These are phyloP conservation scores for Roridomyces roridus DNA, from an alignment of 768 basidiomycete genomes.

Conservation along the genomic window DNA sequence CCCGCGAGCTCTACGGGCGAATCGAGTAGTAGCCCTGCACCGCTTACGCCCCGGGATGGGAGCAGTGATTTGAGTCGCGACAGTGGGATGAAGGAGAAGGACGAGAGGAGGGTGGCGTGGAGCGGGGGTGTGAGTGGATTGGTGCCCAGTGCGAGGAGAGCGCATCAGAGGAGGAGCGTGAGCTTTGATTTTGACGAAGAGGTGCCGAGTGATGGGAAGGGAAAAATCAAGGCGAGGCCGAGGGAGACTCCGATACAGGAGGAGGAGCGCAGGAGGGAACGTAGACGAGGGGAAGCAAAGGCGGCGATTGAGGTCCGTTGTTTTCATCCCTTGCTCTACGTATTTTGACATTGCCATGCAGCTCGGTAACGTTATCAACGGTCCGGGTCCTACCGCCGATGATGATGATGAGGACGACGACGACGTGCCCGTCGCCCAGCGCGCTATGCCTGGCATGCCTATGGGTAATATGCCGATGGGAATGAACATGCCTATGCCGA, in stretches of 20 bases:
- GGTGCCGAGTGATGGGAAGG: conserved; percentile 34
- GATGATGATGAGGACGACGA: conserved; percentile 49
- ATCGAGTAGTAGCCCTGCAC: conserved; percentile 78
- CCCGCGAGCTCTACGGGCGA: conserved; percentile 88
- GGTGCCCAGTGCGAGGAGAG: conserved; percentile 23
- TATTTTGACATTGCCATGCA: conserved; percentile 34
- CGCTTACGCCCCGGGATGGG: conserved; percentile 80
- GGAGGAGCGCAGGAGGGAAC: conserved; percentile 69
- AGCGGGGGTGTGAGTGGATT: conserved; percentile 44
- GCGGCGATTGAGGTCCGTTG: conserved; percentile 84
- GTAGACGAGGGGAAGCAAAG: conserved; percentile 82
- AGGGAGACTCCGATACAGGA: conserved; percentile 44
- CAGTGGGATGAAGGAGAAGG: conserved; percentile 23
- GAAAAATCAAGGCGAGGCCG: conserved; percentile 29
- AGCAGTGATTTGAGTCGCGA: conserved; percentile 59
- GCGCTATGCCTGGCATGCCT: conserved; percentile 33
- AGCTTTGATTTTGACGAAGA: conserved; percentile 77
- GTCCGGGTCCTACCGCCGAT: conserved; percentile 65
- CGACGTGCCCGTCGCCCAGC: conserved; percentile 53
- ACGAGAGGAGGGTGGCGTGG: conserved; percentile 30
- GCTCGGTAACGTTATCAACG: conserved; percentile 91
- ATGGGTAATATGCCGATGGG: conserved; percentile 31
- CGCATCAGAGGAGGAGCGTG: conserved; percentile 66
- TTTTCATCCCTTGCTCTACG: conserved; percentile 12
- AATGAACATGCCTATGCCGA: conserved; percentile 14